Conservation (phyloP, 2,329 filamentous ascomycete genomes). For the Coniochaeta hoffmannii region DNA sequence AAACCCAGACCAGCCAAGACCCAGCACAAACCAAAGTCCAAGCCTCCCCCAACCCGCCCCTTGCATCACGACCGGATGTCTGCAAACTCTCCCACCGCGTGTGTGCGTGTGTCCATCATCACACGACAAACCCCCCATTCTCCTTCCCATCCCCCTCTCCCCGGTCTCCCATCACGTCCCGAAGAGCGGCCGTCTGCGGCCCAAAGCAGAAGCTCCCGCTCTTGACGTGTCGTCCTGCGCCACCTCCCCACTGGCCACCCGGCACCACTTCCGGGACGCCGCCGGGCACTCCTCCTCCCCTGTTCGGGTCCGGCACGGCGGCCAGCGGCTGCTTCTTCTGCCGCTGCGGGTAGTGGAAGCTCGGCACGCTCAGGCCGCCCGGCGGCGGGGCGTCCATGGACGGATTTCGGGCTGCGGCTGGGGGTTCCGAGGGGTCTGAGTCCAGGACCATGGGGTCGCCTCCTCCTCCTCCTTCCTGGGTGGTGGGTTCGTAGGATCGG, state of each 20-base stretch:
- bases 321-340: constrained; percentile 22
- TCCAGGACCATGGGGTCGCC: constrained; percentile 5
- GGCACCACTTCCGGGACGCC: constrained; percentile 9
- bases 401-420: constrained; percentile 2
- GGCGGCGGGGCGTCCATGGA: constrained; percentile 4
- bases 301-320: constrained; percentile 37
- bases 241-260: neutral
- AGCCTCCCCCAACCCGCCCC: too few relatives aligned
- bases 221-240: neutral
- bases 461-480: neutral
- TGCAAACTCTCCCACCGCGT: too few relatives aligned
- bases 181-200: neutral
- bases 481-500: neutral
- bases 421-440: neutral
- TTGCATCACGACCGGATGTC: too few relatives aligned
- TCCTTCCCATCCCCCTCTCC: neutral
- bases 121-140: too few relatives aligned
- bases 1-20: too few relatives aligned
- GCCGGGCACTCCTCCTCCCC: too few relatives aligned
- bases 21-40: too few relatives aligned
- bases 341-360: constrained; percentile 23
- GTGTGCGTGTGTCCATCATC: too few relatives aligned
- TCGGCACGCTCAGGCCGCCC: constrained; percentile 11
- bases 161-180: neutral
- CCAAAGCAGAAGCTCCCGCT: neutral